Percentiles rank a stretch among this genome's conserved stretches.
Conservation (phyloP, 306 rosid species). For the Argentina anserina region DNA sequence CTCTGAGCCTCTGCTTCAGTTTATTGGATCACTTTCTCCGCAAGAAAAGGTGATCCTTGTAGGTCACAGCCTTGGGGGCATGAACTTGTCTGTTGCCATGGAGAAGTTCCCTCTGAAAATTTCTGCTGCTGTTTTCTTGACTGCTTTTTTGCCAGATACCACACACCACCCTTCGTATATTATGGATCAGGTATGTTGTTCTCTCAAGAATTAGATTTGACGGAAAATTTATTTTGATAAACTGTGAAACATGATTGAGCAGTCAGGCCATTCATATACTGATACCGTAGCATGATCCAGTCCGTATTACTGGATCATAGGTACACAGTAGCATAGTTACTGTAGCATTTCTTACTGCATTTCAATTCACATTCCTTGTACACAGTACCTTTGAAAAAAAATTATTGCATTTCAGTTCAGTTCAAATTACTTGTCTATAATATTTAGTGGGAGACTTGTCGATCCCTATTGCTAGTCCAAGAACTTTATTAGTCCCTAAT, state of each 20-base stretch:
- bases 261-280: not conserved
- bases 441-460: too few species aligned
- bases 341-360: not conserved
- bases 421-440: not conserved
- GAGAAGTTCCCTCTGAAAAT: slow-evolving; percentile 55
- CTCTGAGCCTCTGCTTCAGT: slow-evolving; percentile 54
- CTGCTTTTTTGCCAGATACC: slow-evolving; percentile 60
- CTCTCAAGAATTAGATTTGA: not conserved
- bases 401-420: too few species aligned
- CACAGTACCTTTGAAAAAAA: too few species aligned
- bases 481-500: not conserved
- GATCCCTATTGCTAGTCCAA: too few species aligned
- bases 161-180: slow-evolving; percentile 45
- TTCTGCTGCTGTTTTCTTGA: slow-evolving; percentile 47
- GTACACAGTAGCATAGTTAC: too few species aligned
- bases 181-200: slow-evolving; percentile 41
- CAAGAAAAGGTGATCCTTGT: slow-evolving; percentile 57
- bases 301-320: not conserved
- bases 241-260: not conserved
- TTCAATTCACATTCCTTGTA: not conserved
- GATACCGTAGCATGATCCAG: not conserved
- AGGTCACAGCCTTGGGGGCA: slow-evolving; percentile 75
- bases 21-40: slow-evolving; percentile 33
- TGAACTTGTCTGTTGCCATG: slow-evolving; percentile 61
- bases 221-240: not conserved